These are phyloP conservation scores for Cucurbita argyrosperma DNA, from an alignment of 306 rosid genomes.

Conservation along the genomic window DNA sequence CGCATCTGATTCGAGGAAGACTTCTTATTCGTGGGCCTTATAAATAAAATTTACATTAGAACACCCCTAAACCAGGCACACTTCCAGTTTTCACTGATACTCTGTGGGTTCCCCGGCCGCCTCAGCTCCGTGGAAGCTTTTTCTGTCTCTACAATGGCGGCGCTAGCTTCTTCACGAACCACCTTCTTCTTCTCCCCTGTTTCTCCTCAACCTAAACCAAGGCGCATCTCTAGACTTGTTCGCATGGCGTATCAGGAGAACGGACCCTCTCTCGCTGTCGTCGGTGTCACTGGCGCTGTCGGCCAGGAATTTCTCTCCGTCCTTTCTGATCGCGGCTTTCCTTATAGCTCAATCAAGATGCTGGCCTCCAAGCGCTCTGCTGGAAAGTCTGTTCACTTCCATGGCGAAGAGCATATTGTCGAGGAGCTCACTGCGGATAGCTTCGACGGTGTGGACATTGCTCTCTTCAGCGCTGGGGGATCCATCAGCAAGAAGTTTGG, in stretches of 20 bases:
- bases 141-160: slow-evolving; percentile 23
- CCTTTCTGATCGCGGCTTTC: slow-evolving; percentile 81
- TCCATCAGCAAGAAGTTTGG: slow-evolving; percentile 78
- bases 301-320: slow-evolving; percentile 96
- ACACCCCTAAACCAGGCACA: no score
- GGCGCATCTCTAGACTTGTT: slow-evolving; percentile 17
- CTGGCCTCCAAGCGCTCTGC: slow-evolving; percentile 89
- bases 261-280: slow-evolving; percentile 77
- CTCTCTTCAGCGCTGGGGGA: slow-evolving; percentile 94
- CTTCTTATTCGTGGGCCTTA: no score
- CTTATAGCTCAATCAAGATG: slow-evolving; percentile 92
- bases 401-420: slow-evolving; percentile 40
- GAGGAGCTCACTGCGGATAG: slow-evolving; percentile 81
- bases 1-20: no score
- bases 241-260: slow-evolving; percentile 61
- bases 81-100: neutral
- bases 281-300: slow-evolving; percentile 96
- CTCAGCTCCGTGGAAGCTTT: slow-evolving; percentile 3
- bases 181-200: slow-evolving; percentile 14
- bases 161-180: neutral
- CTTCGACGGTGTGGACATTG: slow-evolving; percentile 76
- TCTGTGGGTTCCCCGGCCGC: neutral
- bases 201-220: slow-evolving; percentile 1
- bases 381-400: slow-evolving; percentile 43
- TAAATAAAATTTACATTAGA: no score